These are phyloP conservation scores for Mycena vitilis DNA, from an alignment of 768 basidiomycete species.

Conservation along the genomic window DNA sequence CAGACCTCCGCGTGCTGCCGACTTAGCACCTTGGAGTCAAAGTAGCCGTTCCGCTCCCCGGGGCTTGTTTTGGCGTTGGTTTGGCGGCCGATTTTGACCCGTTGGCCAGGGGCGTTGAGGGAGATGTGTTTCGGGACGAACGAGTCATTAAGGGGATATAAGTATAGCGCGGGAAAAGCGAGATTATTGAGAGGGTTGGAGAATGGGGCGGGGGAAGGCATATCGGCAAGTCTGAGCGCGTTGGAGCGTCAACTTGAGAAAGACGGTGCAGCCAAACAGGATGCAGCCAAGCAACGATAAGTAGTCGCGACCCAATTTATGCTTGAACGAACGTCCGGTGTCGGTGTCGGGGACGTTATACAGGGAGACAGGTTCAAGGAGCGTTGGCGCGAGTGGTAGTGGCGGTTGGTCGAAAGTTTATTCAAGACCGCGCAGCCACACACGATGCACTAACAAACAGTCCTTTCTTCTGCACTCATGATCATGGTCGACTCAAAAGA, in stretches of 20 bases:
- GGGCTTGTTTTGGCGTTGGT: slow-evolving; percentile 97
- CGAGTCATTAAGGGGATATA: slow-evolving; percentile 95
- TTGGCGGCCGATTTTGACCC: slow-evolving; percentile 93
- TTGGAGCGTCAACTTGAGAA: slow-evolving; percentile 9
- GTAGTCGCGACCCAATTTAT: not conserved
- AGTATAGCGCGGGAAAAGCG: slow-evolving; percentile 59
- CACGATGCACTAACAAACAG: too few species aligned
- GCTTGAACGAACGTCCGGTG: too few species aligned
- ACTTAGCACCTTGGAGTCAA: slow-evolving; percentile 94
- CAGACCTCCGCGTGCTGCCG: slow-evolving; percentile 98
- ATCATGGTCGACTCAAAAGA: too few species aligned
- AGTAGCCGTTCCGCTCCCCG: slow-evolving; percentile 93
- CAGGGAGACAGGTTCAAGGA: too few species aligned
- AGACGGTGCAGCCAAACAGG: slow-evolving; percentile 21
- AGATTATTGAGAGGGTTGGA: slow-evolving; percentile 27
- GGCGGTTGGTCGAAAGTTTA: too few species aligned
- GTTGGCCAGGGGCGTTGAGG: slow-evolving; percentile 68
- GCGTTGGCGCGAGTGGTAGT: too few species aligned
- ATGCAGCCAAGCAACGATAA: not conserved
- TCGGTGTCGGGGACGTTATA: too few species aligned
- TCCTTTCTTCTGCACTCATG: too few species aligned
- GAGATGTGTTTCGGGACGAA: slow-evolving; percentile 95
- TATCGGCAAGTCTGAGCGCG: slow-evolving; percentile 24
- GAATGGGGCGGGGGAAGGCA: slow-evolving; percentile 33
- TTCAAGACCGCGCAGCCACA: too few species aligned